Evolutionary conservation across 2,329 filamentous ascomycete species (phyloP).

Genomic region (Calonectria leucothoes): DNA sequence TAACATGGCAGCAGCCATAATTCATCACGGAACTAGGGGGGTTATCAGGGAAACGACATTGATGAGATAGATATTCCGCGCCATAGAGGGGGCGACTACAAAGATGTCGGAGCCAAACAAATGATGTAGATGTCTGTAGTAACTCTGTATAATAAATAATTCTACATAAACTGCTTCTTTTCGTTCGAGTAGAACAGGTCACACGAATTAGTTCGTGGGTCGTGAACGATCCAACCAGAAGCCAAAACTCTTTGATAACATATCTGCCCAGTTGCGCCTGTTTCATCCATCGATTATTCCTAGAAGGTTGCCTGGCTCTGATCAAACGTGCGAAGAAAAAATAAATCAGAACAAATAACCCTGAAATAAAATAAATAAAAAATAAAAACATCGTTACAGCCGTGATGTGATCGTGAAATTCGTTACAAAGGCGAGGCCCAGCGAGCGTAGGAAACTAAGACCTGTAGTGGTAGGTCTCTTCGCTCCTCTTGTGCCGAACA

Average conservation of each 20-base stretch:
- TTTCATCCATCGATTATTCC: conserved; percentile 2
- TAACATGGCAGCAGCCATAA: background rate
- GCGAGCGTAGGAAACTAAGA: conserved; percentile 23
- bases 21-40: background rate
- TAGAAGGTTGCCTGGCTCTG: background rate
- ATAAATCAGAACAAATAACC: background rate
- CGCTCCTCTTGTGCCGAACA: conserved; percentile 36
- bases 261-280: background rate
- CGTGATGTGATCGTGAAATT: conserved; percentile 24
- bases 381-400: background rate
- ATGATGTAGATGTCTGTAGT: background rate
- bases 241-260: background rate
- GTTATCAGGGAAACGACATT: background rate
- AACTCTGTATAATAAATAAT: conserved; percentile 1
- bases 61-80: background rate
- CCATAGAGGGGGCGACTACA: background rate
- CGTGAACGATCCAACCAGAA: background rate
- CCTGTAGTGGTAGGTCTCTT: conserved; percentile 39
- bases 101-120: background rate
- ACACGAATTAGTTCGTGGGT: background rate
- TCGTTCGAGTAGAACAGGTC: background rate
- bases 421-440: conserved; percentile 14
- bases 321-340: background rate
- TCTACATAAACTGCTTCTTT: background rate
- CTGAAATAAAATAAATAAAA: background rate